These are phyloP conservation scores for Pistacia vera DNA, from an alignment of 345 rosid genomes.

Conservation along the genomic window DNA sequence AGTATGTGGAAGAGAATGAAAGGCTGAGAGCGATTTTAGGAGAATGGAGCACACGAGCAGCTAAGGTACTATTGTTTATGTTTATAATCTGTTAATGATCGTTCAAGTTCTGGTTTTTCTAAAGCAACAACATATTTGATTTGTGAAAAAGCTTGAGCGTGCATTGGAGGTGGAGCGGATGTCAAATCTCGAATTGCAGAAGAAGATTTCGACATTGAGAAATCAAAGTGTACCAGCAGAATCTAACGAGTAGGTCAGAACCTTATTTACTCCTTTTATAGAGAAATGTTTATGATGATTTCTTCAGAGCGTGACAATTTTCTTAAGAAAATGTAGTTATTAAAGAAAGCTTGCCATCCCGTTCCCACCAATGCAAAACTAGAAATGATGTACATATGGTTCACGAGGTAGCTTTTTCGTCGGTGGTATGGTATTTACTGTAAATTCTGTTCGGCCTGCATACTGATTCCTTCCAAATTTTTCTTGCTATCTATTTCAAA, in stretches of 20 bases:
- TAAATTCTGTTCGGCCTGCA: neutral
- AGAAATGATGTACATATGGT: slow-evolving; percentile 8
- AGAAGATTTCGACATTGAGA: slow-evolving; percentile 46
- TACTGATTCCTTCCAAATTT: neutral
- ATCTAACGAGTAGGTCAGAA: slow-evolving; percentile 29
- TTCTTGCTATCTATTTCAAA: neutral
- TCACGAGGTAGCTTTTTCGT: neutral
- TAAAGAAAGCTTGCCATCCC: neutral
- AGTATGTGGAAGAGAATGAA: slow-evolving; percentile 94
- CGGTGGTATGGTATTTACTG: neutral
- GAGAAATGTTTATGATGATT: neutral
- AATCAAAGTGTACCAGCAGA: slow-evolving; percentile 31
- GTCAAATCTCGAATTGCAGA: slow-evolving; percentile 81
- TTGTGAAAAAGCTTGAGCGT: slow-evolving; percentile 66
- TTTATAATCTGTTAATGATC: neutral
- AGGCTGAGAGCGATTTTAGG: slow-evolving; percentile 87
- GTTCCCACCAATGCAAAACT: neutral
- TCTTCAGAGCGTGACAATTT: neutral
- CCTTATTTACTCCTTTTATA: slow-evolving; percentile 3
- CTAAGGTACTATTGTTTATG: slow-evolving; percentile 58
- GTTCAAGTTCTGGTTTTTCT: neutral
- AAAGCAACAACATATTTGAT: slow-evolving; percentile 1
- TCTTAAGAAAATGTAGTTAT: neutral
- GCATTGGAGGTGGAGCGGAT: slow-evolving; percentile 83
- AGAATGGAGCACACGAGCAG: slow-evolving; percentile 92